phyloP scores from a whole-genome alignment of 352 stramenopile genomes.

The Globisporangium spiculum region DNA sequence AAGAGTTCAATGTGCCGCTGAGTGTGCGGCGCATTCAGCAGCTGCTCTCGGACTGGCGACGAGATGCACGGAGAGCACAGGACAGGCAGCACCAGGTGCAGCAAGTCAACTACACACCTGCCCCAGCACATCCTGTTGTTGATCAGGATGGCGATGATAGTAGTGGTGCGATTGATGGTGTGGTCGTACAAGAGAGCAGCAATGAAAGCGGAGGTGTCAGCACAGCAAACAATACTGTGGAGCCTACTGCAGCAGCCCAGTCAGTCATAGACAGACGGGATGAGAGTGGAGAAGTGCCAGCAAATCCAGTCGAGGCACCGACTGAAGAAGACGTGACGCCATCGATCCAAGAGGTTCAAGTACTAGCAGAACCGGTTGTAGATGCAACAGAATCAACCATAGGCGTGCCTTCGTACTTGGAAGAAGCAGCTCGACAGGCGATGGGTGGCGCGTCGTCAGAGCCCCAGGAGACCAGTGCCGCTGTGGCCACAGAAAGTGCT shows the following conservation, averaged over 20 bases:
- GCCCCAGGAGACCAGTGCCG: background rate
- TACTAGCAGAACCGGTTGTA: background rate
- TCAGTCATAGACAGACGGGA: background rate
- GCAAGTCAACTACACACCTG: background rate
- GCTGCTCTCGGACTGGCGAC: slow-evolving; percentile 48
- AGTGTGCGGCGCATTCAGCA: slow-evolving; percentile 59
- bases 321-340: background rate
- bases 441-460: background rate
- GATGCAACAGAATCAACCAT: background rate
- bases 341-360: background rate
- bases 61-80: slow-evolving; percentile 31
- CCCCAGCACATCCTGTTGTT: background rate
- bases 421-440: background rate
- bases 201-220: background rate
- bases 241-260: background rate
- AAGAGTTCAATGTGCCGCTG: slow-evolving; percentile 46
- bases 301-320: background rate
- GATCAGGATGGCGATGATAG: background rate
- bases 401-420: background rate
- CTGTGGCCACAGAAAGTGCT: background rate
- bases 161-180: background rate
- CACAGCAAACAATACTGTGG: background rate
- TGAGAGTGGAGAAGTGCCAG: background rate
- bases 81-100: slow-evolving; percentile 17
- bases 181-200: background rate